Conservation (phyloP, 2,329 filamentous ascomycete genomes). For the Neofusicoccum kwambonambiense region DNA sequence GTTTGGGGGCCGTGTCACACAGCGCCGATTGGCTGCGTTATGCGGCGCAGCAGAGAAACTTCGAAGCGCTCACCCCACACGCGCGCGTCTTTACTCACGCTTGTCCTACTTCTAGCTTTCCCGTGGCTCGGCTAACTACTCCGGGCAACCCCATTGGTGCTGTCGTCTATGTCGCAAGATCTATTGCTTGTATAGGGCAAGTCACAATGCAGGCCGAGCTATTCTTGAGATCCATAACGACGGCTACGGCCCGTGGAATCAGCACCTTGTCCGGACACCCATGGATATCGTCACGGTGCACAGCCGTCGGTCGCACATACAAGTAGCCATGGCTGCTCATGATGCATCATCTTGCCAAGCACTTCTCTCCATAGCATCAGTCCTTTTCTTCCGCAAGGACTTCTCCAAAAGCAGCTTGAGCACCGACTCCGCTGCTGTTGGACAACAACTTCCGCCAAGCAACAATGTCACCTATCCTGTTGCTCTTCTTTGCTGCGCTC, state of each 20-base stretch:
- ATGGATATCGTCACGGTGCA: not conserved
- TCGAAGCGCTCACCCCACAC: not conserved
- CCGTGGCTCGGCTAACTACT: not conserved
- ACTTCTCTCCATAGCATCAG: not conserved
- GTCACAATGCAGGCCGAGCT: not conserved
- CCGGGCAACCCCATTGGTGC: not conserved
- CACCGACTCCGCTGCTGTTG: no score
- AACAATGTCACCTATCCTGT: no score
- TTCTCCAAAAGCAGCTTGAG: no score
- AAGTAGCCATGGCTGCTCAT: not conserved
- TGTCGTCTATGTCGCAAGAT: not conserved
- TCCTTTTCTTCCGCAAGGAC: not conserved
- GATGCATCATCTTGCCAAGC: not conserved
- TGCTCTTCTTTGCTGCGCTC: no score
- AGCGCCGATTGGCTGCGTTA: not conserved
- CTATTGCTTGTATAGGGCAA: not conserved
- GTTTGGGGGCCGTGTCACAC: not conserved
- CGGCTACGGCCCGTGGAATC: not conserved
- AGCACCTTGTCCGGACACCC: not conserved
- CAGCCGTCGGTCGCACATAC: not conserved
- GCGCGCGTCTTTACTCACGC: not conserved
- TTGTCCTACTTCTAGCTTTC: not conserved
- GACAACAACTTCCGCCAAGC: no score
- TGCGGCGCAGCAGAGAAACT: slow-evolving; percentile 5
- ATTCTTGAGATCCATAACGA: slow-evolving; percentile 2